These are phyloP conservation scores for Trifolium dubium DNA, from an alignment of 306 rosid species.

Conservation along the genomic window DNA sequence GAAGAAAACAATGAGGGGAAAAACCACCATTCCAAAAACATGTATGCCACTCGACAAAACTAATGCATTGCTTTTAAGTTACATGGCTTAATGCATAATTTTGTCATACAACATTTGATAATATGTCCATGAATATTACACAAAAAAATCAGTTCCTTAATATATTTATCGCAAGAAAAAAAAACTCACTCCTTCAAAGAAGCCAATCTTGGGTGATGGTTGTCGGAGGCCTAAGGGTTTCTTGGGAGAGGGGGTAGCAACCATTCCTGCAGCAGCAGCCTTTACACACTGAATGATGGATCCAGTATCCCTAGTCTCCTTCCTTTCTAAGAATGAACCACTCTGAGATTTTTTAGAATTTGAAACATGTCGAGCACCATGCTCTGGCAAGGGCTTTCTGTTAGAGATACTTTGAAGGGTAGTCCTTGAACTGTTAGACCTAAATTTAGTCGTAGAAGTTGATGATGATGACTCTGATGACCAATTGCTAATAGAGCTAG, in stretches of 20 bases:
- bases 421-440: slow-evolving; percentile 62
- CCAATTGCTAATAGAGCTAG: slow-evolving; percentile 72
- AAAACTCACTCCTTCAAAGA: slow-evolving; percentile 86
- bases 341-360: slow-evolving; percentile 43
- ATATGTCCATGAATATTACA: slow-evolving; percentile 15
- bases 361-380: slow-evolving; percentile 46
- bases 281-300: slow-evolving; percentile 43
- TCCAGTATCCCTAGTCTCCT: slow-evolving; percentile 46
- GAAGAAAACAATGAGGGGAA: slow-evolving; percentile 11
- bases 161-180: slow-evolving; percentile 19
- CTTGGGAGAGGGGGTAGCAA: slow-evolving; percentile 52
- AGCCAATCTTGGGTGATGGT: slow-evolving; percentile 93
- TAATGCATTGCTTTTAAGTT: slow-evolving; percentile 22
- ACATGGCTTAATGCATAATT: slow-evolving; percentile 20
- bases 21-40: slow-evolving; percentile 21
- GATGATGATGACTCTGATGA: slow-evolving; percentile 75
- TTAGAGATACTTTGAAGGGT: slow-evolving; percentile 59
- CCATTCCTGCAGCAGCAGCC: slow-evolving; percentile 44
- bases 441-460: slow-evolving; percentile 54
- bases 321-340: slow-evolving; percentile 47
- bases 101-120: background rate
- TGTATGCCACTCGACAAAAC: slow-evolving; percentile 19
- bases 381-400: slow-evolving; percentile 50
- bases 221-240: slow-evolving; percentile 78
- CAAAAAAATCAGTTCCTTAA: slow-evolving; percentile 27